Percentiles rank a stretch among this genome's conserved stretches.
Conservation (phyloP, 805 yeast species). For the Teunomyces kruisii region DNA sequence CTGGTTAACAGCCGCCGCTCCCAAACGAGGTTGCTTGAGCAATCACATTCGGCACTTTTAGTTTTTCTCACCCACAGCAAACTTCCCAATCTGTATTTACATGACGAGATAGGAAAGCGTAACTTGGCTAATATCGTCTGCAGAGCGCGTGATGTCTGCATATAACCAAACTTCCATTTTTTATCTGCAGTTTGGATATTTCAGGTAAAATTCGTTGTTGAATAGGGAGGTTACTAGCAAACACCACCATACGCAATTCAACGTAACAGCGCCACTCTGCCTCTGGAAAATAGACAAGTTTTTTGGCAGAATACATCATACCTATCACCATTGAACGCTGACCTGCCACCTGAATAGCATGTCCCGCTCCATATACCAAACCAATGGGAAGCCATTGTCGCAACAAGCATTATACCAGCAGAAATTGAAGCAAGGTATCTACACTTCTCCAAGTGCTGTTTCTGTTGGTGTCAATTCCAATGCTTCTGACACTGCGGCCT, state of each 20-base stretch:
- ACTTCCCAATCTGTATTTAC: neutral
- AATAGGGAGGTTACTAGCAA: constrained; percentile 4
- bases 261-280: neutral
- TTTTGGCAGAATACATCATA: neutral
- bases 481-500: constrained; percentile 76
- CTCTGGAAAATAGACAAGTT: neutral
- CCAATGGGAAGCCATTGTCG: constrained; percentile 68
- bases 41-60: neutral
- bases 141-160: constrained; percentile 3
- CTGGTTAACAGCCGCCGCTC: too few species aligned
- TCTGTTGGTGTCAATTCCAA: constrained; percentile 63
- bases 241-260: neutral
- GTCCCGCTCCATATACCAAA: constrained; percentile 57
- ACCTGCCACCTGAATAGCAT: constrained; percentile 13
- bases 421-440: constrained; percentile 66
- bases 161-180: constrained; percentile 1
- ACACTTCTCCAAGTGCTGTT: constrained; percentile 47
- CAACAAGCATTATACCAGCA: constrained; percentile 76
- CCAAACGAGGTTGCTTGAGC: neutral
- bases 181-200: constrained; percentile 4
- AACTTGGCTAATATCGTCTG: constrained; percentile 1
- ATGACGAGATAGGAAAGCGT: constrained; percentile 4
- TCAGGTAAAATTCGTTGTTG: constrained; percentile 4
- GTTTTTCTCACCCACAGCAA: neutral
- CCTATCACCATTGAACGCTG: neutral